Conservation (phyloP, 2,329 filamentous ascomycete genomes). For the Aureobasidium sp. region DNA sequence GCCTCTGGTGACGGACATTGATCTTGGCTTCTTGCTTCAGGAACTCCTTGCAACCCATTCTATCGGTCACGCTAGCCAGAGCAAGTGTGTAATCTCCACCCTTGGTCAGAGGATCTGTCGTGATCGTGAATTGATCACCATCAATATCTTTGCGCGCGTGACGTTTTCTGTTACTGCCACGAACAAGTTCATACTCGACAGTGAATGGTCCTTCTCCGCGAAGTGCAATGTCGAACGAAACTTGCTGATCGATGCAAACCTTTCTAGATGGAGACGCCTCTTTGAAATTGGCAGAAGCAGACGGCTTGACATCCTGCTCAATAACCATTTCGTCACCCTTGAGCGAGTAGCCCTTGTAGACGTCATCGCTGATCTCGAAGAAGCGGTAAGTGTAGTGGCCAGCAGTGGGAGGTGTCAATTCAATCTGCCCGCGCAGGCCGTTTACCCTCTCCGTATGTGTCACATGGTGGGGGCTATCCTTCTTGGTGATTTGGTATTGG, state of each 20-base stretch:
- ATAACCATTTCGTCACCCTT: conserved; percentile 57
- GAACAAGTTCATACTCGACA: conserved; percentile 85
- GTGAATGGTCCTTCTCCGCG: conserved; percentile 80
- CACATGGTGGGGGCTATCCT: conserved; percentile 45
- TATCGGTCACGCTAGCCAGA: conserved; percentile 79
- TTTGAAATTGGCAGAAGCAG: conserved; percentile 68
- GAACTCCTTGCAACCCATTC: conserved; percentile 76
- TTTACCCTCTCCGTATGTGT: conserved; percentile 49
- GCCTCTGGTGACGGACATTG: conserved; percentile 78
- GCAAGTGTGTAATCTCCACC: conserved; percentile 88
- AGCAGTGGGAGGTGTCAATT: conserved; percentile 72
- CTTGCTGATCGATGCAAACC: conserved; percentile 76
- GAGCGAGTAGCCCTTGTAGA: conserved; percentile 65
- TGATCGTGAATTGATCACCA: conserved; percentile 59
- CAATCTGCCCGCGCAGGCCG: conserved; percentile 75
- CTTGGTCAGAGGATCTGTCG: conserved; percentile 64
- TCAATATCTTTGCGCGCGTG: conserved; percentile 59
- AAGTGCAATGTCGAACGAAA: conserved; percentile 67
- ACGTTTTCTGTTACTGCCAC: conserved; percentile 76
- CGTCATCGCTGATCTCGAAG: conserved; percentile 68
- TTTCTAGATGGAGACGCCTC: conserved; percentile 51
- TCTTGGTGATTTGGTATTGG: conserved; percentile 63
- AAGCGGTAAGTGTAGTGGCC: conserved; percentile 86
- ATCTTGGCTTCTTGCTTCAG: conserved; percentile 81
- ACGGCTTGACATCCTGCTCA: conserved; percentile 88